Conservation (phyloP, 495 filamentous ascomycete species). For the Aspergillus campestris region DNA sequence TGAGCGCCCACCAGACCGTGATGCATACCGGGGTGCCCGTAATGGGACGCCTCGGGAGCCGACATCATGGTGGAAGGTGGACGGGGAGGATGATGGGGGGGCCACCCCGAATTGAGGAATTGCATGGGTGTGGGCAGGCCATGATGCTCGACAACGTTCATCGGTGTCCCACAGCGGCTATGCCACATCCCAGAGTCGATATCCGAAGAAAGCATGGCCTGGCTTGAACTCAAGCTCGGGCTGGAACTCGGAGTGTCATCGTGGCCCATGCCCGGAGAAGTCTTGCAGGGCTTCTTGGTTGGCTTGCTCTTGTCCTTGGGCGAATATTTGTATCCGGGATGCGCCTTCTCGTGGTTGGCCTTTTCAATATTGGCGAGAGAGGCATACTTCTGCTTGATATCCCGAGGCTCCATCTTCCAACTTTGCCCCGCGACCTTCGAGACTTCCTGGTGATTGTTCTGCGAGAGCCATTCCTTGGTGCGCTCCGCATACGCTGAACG, state of each 20-base stretch:
- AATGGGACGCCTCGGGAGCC: constrained; percentile 44
- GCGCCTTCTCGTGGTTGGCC: constrained; percentile 73
- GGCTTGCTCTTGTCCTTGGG: constrained; percentile 62
- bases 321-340: constrained; percentile 93
- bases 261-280: background rate
- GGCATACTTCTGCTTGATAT: constrained; percentile 72
- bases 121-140: constrained; percentile 20
- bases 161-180: constrained; percentile 30
- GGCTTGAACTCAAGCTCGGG: constrained; percentile 15
- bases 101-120: constrained; percentile 17
- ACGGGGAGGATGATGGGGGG: constrained; percentile 52
- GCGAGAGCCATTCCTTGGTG: constrained; percentile 69
- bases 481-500: constrained; percentile 86
- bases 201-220: constrained; percentile 20
- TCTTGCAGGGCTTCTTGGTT: constrained; percentile 18
- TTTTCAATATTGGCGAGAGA: constrained; percentile 73
- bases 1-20: constrained; percentile 18
- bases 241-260: constrained; percentile 14
- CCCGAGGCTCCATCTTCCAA: constrained; percentile 72
- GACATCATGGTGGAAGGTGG: constrained; percentile 48
- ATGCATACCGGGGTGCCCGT: constrained; percentile 50
- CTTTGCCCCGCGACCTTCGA: constrained; percentile 75
- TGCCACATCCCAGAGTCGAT: constrained; percentile 16
- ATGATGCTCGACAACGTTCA: constrained; percentile 20
- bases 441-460: constrained; percentile 93